Percentiles rank a stretch among this genome's conserved stretches.
These are phyloP conservation scores for Hymenoscyphus infarciens DNA, from an alignment of 2,329 filamentous ascomycete species.

Conservation along the genomic window DNA sequence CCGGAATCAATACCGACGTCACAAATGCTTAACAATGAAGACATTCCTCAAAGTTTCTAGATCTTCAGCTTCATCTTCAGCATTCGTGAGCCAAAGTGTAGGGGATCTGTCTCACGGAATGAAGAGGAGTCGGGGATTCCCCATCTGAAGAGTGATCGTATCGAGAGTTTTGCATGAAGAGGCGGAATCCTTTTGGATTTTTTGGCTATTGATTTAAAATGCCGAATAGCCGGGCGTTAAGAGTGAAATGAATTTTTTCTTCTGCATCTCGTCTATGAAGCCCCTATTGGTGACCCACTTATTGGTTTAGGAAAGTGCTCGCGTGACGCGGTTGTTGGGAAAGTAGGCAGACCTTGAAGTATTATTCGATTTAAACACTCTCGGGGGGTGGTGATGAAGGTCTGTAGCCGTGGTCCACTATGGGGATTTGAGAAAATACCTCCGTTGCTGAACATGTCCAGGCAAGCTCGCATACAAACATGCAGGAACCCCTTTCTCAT, in stretches of 20 bases:
- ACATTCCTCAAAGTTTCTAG: not conserved
- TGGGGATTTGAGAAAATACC: too few species aligned
- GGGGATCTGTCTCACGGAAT: not conserved
- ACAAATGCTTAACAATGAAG: not conserved
- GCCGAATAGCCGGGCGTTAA: too few species aligned
- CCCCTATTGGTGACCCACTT: not conserved
- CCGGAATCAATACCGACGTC: not conserved
- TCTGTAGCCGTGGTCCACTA: too few species aligned
- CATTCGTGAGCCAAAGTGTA: not conserved
- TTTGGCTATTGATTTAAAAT: too few species aligned
- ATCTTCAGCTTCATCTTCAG: not conserved
- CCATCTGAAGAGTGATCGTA: not conserved
- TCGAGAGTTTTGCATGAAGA: too few species aligned
- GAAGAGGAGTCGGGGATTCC: not conserved
- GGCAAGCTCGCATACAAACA: too few species aligned
- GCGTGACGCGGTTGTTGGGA: not conserved
- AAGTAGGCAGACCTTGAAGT: not conserved
- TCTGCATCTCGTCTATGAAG: too few species aligned
- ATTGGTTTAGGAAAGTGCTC: not conserved
- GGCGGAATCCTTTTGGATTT: too few species aligned
- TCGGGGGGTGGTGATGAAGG: not conserved
- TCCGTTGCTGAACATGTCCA: too few species aligned
- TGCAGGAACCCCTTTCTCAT: too few species aligned
- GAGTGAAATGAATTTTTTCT: too few species aligned
- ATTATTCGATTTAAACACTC: not conserved